phyloP scores from a whole-genome alignment of 2,329 filamentous ascomycete genomes.

The Lachnellula cervina region DNA sequence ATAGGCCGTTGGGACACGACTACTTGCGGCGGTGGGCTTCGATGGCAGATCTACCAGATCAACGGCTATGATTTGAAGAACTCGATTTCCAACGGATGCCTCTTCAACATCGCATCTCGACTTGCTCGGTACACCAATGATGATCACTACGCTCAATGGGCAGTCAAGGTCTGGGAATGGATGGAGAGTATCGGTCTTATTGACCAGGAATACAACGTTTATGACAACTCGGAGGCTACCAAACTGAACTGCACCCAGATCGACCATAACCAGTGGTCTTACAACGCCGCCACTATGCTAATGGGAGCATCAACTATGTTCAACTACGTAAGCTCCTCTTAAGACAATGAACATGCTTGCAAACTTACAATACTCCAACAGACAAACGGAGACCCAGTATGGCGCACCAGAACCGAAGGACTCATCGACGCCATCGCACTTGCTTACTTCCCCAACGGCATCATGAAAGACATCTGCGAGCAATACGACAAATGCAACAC shows the following conservation, averaged over 20 bases:
- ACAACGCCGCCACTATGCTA: slow-evolving; percentile 64
- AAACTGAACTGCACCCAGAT: slow-evolving; percentile 51
- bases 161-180: slow-evolving; percentile 67
- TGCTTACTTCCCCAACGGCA: slow-evolving; percentile 50
- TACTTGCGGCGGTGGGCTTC: slow-evolving; percentile 65
- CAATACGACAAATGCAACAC: slow-evolving; percentile 53
- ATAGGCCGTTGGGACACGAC: slow-evolving; percentile 64
- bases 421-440: slow-evolving; percentile 47
- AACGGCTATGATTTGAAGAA: slow-evolving; percentile 80
- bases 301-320: slow-evolving; percentile 63
- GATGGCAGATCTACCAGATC: slow-evolving; percentile 79
- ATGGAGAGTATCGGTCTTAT: slow-evolving; percentile 53
- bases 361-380: slow-evolving; percentile 1
- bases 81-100: slow-evolving; percentile 54
- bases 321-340: slow-evolving; percentile 46
- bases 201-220: slow-evolving; percentile 53
- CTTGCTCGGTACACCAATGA: slow-evolving; percentile 73
- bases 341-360: background rate
- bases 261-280: slow-evolving; percentile 60
- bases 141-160: slow-evolving; percentile 69
- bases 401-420: slow-evolving; percentile 53
- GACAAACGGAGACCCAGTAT: slow-evolving; percentile 43
- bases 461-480: slow-evolving; percentile 65
- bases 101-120: slow-evolving; percentile 57
- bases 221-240: slow-evolving; percentile 53